Percentiles rank a stretch among this genome's conserved stretches.
These are phyloP conservation scores for Penicillium sp. DNA, from an alignment of 2,329 filamentous ascomycete species.

Conservation along the genomic window DNA sequence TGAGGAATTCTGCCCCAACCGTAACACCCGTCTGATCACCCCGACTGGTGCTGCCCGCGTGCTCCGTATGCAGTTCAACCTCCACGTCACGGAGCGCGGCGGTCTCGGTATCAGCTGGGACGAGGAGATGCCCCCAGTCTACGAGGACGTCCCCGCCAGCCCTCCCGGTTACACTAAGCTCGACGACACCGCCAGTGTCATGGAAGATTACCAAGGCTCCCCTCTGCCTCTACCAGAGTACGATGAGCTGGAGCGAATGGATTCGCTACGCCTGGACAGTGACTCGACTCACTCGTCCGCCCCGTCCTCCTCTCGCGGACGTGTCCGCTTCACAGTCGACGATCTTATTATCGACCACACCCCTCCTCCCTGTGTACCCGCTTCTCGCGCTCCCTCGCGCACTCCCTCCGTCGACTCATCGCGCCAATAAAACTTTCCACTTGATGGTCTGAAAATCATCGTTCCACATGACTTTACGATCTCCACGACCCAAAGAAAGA, in stretches of 20 bases:
- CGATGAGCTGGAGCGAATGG: constrained; percentile 48
- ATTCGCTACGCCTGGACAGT: constrained; percentile 34
- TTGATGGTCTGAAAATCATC: background rate
- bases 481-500: constrained; percentile 16
- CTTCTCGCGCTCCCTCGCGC: constrained; percentile 18
- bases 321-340: constrained; percentile 32
- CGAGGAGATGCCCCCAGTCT: constrained; percentile 89
- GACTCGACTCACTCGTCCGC: constrained; percentile 31
- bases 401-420: constrained; percentile 18
- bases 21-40: constrained; percentile 70
- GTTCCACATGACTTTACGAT: constrained; percentile 17
- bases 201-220: constrained; percentile 49
- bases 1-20: constrained; percentile 74
- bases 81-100: constrained; percentile 75
- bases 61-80: constrained; percentile 84
- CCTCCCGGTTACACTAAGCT: constrained; percentile 66
- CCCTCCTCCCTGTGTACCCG: constrained; percentile 17
- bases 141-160: constrained; percentile 85
- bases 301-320: constrained; percentile 22
- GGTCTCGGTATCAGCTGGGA: constrained; percentile 95
- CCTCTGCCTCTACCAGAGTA: constrained; percentile 42
- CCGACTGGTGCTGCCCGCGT: constrained; percentile 89
- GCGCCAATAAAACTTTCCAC: constrained; percentile 13
- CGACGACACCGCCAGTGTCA: constrained; percentile 38
- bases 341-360: constrained; percentile 27